These are phyloP conservation scores for Barbarea vulgaris DNA, from an alignment of 345 rosid genomes.

Conservation along the genomic window DNA sequence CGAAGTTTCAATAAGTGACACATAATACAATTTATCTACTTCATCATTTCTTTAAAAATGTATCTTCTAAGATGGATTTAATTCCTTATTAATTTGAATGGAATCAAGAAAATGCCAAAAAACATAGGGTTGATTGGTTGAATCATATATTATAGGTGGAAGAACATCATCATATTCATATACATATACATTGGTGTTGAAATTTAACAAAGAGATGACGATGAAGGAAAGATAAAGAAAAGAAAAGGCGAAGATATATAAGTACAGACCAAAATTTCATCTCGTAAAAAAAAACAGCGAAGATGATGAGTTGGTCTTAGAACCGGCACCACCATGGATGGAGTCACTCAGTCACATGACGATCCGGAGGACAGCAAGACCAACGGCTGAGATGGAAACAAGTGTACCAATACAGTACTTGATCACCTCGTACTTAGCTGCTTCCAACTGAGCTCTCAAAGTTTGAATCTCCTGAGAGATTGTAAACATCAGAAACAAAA, in stretches of 20 bases:
- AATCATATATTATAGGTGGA: too few species aligned
- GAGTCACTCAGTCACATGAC: constrained; percentile 60
- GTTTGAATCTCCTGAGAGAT: constrained; percentile 77
- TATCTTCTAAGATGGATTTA: too few species aligned
- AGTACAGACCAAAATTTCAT: constrained; percentile 36
- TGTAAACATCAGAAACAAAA: background rate
- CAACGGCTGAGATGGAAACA: constrained; percentile 86
- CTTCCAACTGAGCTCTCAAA: constrained; percentile 83
- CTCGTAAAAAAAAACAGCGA: constrained; percentile 30
- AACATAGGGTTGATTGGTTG: too few species aligned
- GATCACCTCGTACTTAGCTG: constrained; percentile 82
- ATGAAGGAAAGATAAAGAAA: background rate
- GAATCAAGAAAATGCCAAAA: too few species aligned
- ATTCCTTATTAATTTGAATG: too few species aligned
- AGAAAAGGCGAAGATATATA: background rate
- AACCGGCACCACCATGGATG: constrained; percentile 11
- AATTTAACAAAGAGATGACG: background rate
- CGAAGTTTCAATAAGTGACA: background rate
- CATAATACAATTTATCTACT: background rate
- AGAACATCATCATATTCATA: background rate
- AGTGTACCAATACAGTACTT: constrained; percentile 91
- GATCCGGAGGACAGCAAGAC: constrained; percentile 82
- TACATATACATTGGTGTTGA: background rate
- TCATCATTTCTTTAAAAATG: too few species aligned
- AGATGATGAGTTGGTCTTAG: constrained; percentile 35